Evolutionary conservation across 225 moss, liverwort and hornwort genomes (phyloP).

Genomic region (Marchantia polymorpha): DNA sequence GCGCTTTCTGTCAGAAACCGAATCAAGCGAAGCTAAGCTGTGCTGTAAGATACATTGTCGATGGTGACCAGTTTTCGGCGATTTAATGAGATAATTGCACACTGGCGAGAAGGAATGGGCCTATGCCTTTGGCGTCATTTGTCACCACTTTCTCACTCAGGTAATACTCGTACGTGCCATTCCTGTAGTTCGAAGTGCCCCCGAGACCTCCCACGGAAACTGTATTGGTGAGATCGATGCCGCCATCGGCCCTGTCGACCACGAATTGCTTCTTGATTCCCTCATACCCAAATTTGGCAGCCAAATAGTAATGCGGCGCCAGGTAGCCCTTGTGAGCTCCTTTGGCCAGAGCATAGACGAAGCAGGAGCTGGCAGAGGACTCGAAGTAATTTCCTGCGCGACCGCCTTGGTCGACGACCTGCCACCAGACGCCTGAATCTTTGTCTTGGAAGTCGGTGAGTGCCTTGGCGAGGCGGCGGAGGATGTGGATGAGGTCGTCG

Average conservation of each 20-base stretch:
- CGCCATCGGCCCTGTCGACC: slow-evolving; percentile 29
- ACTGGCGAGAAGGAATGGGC: slow-evolving; percentile 61
- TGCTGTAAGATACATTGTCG: too few species aligned
- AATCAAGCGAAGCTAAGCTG: too few species aligned
- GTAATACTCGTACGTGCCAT: slow-evolving; percentile 65
- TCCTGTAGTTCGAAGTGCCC: slow-evolving; percentile 50
- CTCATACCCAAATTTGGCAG: slow-evolving; percentile 36
- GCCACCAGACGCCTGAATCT: slow-evolving; percentile 66
- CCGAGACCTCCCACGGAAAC: slow-evolving; percentile 65
- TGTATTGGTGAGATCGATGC: slow-evolving; percentile 52
- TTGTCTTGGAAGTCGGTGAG: slow-evolving; percentile 52
- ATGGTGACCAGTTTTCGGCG: too few species aligned
- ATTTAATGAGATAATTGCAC: slow-evolving; percentile 31
- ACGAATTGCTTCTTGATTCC: slow-evolving; percentile 51
- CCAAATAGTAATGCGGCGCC: slow-evolving; percentile 7
- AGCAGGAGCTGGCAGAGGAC: slow-evolving; percentile 54
- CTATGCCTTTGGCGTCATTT: slow-evolving; percentile 67
- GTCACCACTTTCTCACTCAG: slow-evolving; percentile 58
- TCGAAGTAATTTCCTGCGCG: slow-evolving; percentile 58
- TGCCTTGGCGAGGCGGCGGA: slow-evolving; percentile 38
- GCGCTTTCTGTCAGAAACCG: too few species aligned
- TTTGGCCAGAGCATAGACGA: slow-evolving; percentile 54
- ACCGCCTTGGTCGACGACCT: slow-evolving; percentile 52
- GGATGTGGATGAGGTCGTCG: slow-evolving; percentile 31
- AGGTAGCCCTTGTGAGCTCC: slow-evolving; percentile 56